phyloP scores from a whole-genome alignment of 2,329 filamentous ascomycete genomes.

The Microcyclospora tardicrescens region DNA sequence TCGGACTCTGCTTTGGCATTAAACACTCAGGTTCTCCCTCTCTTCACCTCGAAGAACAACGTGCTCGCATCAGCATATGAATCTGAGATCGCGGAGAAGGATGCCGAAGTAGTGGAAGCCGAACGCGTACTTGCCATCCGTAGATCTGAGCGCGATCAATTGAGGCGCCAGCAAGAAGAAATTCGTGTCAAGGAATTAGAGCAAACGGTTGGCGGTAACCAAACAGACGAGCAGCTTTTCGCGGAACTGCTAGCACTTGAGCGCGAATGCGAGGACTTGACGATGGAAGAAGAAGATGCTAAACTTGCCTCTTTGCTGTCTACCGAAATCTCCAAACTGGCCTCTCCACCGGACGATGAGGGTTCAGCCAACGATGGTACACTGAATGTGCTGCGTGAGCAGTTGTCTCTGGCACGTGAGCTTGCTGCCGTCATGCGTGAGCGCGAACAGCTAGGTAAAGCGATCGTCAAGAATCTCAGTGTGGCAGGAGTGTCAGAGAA shows the following conservation, averaged over 20 bases:
- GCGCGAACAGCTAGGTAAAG: constrained; percentile 48
- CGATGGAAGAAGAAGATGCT: constrained; percentile 32
- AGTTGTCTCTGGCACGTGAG: constrained; percentile 45
- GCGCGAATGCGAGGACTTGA: constrained; percentile 29
- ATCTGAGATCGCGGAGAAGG: constrained; percentile 61
- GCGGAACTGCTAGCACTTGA: constrained; percentile 24
- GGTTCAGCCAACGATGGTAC: constrained; percentile 26
- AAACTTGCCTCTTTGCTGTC: constrained; percentile 24
- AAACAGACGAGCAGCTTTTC: constrained; percentile 25
- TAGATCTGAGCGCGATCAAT: constrained; percentile 50
- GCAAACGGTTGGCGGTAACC: constrained; percentile 27
- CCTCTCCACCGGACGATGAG: constrained; percentile 10
- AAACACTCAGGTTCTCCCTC: constrained; percentile 48
- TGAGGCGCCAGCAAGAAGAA: constrained; percentile 43
- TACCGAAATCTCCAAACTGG: constrained; percentile 22
- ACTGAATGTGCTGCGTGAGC: constrained; percentile 34
- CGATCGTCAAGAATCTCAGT: constrained; percentile 56
- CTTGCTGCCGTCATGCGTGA: constrained; percentile 45
- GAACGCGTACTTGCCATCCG: constrained; percentile 43
- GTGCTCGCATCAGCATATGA: constrained; percentile 46
- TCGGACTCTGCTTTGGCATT: constrained; percentile 43
- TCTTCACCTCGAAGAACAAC: constrained; percentile 36
- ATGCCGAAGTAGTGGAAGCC: constrained; percentile 37
- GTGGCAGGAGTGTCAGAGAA: constrained; percentile 51
- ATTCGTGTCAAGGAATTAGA: constrained; percentile 39